A percentile compares a stretch with the other conserved stretches of the same genome.
Evolutionary conservation across 495 filamentous ascomycete species (phyloP).

Genomic region (Paragyromitra xinjiangensis): DNA sequence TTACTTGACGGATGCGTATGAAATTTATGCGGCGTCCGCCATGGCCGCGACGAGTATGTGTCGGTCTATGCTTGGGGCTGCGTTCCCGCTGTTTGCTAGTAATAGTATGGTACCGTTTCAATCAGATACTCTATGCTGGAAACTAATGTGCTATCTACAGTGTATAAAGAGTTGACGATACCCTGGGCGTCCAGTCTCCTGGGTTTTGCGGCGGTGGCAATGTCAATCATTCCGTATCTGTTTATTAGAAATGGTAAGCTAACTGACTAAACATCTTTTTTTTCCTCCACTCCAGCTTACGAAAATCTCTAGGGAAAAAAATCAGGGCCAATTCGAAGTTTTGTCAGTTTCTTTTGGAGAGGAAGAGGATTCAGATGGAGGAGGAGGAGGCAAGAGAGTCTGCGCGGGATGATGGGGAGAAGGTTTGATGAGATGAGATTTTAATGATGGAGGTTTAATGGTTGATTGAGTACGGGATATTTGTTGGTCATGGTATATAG

Average conservation of each 20-base stretch:
- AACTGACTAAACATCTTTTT: no score
- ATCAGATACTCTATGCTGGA: neutral
- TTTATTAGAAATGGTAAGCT: constrained; percentile 54
- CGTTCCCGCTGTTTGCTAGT: constrained; percentile 62
- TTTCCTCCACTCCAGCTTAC: constrained; percentile 10
- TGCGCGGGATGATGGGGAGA: neutral
- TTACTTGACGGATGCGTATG: constrained; percentile 81
- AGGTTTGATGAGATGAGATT: neutral
- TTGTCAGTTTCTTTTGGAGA: constrained; percentile 54
- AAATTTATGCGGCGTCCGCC: constrained; percentile 75
- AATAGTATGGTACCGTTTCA: constrained; percentile 24
- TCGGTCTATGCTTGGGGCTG: constrained; percentile 70
- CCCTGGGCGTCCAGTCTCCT: constrained; percentile 54
- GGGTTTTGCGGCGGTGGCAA: constrained; percentile 47
- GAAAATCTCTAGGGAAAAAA: constrained; percentile 31
- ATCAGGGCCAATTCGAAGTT: constrained; percentile 54
- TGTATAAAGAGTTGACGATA: constrained; percentile 50
- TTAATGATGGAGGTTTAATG: neutral
- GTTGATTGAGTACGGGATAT: no score
- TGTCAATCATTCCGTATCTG: constrained; percentile 52
- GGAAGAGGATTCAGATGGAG: constrained; percentile 42
- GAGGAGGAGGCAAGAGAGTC: constrained; percentile 41
- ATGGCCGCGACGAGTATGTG: constrained; percentile 71
- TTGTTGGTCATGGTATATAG: neutral
- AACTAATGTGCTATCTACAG: constrained; percentile 18